Base-by-base conservation (phyloP, 129 eudicot species). In the Erigeron canadensis region DNA sequence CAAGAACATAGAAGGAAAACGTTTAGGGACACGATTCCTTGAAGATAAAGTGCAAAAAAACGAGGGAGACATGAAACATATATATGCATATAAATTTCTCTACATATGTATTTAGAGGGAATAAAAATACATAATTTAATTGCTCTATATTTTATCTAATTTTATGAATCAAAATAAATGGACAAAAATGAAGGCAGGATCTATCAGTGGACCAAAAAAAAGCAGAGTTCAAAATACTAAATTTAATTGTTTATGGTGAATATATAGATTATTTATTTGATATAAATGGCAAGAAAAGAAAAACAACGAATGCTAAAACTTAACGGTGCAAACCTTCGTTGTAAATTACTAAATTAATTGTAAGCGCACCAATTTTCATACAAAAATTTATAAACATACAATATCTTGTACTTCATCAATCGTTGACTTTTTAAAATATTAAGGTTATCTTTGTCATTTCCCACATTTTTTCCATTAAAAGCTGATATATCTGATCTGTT, bases 21-120 rank as follows among this genome's bases (percentile, higher is more conserved):
- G 55, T 69, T 69, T 21, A 64, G 61, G 75, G 70, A 62, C 40
- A 75, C 39, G 64, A 47, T 78, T 70, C 54, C 59, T 77, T 78
- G 66, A 64, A n/a, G n/a, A n/a, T n/a, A n/a, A n/a, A 37, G 61
- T 70, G 76, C 72, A 77, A 70, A 65, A 65, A 77, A 77, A 77
- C 51, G 43, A 63, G 73, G 77, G 51, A 71, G 77, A 64, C 62
- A 63, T 54, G 67, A 42, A 78, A 28, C 34, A 28, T 28, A 28
- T 28, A 71, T 63, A 72, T 60, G 61, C 67, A 78, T 59, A 70
- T 54, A 42, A 64, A 77, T 77, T 72, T 77, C 63, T 77, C 65
- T 23, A 28, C 48, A 63, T 61, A 77, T 46, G 70, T 76, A 53
- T 67, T 37, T 58, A 38, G 63, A 69, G 63, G 47, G 60, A 46